Evolutionary conservation across 495 filamentous ascomycete species (phyloP).

Genomic region (Friedmanniomyces endolithicus): DNA sequence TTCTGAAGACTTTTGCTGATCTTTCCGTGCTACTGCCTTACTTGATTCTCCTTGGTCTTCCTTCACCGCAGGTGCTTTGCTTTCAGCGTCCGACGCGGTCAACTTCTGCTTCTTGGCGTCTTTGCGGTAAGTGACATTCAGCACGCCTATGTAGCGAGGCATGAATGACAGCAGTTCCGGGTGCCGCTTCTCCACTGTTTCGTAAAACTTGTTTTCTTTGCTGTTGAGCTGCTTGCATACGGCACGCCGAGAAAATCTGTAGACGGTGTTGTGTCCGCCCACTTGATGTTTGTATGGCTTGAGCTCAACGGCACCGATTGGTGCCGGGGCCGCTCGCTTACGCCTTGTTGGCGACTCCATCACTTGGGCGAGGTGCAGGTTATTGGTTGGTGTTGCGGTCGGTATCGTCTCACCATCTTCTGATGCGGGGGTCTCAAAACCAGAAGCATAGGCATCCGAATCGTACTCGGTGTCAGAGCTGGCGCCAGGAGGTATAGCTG

Average conservation of each 20-base stretch:
- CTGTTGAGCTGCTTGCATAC: conserved; percentile 98
- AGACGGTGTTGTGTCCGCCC: conserved; percentile 89
- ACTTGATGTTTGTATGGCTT: conserved; percentile 97
- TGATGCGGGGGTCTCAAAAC: conserved; percentile 41
- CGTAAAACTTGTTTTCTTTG: conserved; percentile 95
- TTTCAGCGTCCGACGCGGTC: conserved; percentile 1
- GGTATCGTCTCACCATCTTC: conserved; percentile 50
- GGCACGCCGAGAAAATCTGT: conserved; percentile 84
- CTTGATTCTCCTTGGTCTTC: not conserved
- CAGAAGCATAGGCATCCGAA: conserved; percentile 42
- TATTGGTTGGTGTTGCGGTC: conserved; percentile 37
- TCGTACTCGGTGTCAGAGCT: conserved; percentile 49
- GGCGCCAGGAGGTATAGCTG: not conserved
- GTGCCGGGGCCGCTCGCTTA: conserved; percentile 34
- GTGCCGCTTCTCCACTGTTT: conserved; percentile 81
- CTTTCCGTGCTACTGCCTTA: no score
- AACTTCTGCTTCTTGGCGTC: conserved; percentile 45
- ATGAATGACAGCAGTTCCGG: conserved; percentile 81
- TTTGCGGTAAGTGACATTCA: conserved; percentile 95
- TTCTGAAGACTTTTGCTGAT: not conserved
- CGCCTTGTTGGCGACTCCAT: conserved; percentile 30
- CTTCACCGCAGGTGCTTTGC: conserved; percentile 8
- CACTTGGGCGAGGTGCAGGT: conserved; percentile 24
- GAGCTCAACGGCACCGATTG: conserved; percentile 82
- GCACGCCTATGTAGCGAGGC: conserved; percentile 91